Evolutionary conservation across 2,329 filamentous ascomycete species (phyloP), one percentile per base, ranked within the genome.

Genomic region (Fusarium zealandicum): DNA sequence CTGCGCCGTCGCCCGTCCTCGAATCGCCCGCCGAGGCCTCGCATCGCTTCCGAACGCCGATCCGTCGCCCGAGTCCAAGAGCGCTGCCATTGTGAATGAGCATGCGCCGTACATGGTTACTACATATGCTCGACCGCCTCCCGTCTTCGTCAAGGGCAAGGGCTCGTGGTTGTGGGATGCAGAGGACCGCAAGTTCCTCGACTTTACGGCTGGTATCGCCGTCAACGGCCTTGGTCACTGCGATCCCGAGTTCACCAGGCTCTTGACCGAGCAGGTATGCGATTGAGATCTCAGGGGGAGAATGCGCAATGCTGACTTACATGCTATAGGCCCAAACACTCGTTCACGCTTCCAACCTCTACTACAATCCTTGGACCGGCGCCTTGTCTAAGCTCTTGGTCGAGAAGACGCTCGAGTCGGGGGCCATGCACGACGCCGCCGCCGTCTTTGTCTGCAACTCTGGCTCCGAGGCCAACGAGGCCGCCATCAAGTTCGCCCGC

Each of bases 291-390:
- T 9, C 5, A 12, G 10, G 10, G 4, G 28, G 10, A 30, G 9
- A 13, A 30, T 8, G 7, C 13, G 18, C 2, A 30, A 17, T 39
- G 20, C 50, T 55, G 17, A 67, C 20, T 3, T 16, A 6, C 30
- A 5, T 2, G 6, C 3, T 13, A 1, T 52, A 84, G 85, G 82
- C 88, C 25, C 80, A 88, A 69, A 92, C 87, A 7, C 84, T 99
- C 42, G 83, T 97, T 51, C 95, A 99, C 75, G 89, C 90, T 39
- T 97, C 92, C 10, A 99, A 99, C 74, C 84, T 99, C 16, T 99
- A 98, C 82, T 90, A 97, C 77, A 99, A 98, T 76, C 89, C 89
- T 2, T 97, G 95, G 90, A 97, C 91, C 2, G 93, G 93, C 27
- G 86, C 89, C 2, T 85, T 99, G 45, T 96, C 92, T 59, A 88